Base-by-base conservation (phyloP, 148 eudicot species). In the Vaccinium darrowii region DNA sequence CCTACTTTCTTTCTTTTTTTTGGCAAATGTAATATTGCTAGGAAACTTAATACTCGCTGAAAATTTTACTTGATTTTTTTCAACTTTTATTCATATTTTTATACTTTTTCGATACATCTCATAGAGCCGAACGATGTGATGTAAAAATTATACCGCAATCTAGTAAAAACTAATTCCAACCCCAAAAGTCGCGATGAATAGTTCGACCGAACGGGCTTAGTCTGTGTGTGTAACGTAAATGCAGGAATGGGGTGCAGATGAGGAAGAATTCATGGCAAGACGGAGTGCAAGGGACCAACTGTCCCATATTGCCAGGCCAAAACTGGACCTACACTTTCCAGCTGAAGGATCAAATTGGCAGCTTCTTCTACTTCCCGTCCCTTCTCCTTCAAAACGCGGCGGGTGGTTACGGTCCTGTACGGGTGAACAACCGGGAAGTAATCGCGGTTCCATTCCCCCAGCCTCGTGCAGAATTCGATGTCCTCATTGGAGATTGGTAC, bases 401-500 rank as follows among this genome's bases (percentile, higher is more conserved):
- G 8, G 89, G 89, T 8, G 89, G 89, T 1, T 87, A 81, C 52
- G 89, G 89, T 16, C 43, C 86, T n/a, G 84, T 87, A 33, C 81
- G 86, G 36, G 56, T 87, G 33, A 67, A 81, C 52, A 76, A 65
- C 12, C 63, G 78, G 6, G 43, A 47, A 7, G 13, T 4, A 2
- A 67, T 84, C 9, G 60, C 84, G 3, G 1, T 65, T 63, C 89
- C 89, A 5, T 87, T 81, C n/a, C 79, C 83, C 13, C 25, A 67
- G n/a, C 84, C 87, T 0, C 82, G n/a, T 15, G 58, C n/a, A 2
- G 89, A 87, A 11, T 84, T 84, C 19, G 84, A 81, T 58, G 33
- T 87, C 3, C 75, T 87, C 12, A 84, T 87, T 5, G 89, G 89
- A 56, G 89, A 87, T 87, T 87, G 89, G 89, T 87, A 76, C 76